Conservation (phyloP, 176 grass and related monocot genomes). For the Bothriochloa decipiens region DNA sequence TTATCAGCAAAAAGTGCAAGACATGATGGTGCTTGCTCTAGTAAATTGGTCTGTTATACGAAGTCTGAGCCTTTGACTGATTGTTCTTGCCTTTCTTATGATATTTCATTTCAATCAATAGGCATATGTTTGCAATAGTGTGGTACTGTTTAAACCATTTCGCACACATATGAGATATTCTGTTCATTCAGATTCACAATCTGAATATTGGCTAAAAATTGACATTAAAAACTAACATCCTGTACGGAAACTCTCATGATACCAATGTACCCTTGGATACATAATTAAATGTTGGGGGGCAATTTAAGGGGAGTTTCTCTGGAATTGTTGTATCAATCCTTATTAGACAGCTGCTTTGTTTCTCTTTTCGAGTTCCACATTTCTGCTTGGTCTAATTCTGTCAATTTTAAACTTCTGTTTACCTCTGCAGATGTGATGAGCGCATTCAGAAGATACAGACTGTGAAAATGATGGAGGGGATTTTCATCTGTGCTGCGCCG, state of each 20-base stretch:
- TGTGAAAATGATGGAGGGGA: slow-evolving; percentile 97
- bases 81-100: slow-evolving; percentile 22
- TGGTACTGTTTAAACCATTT: slow-evolving; percentile 16
- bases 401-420: slow-evolving; percentile 40
- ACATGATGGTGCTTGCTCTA: slow-evolving; percentile 8
- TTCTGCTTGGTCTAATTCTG: neutral
- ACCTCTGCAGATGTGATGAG: slow-evolving; percentile 77
- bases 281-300: slow-evolving; percentile 2
- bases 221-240: neutral
- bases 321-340: neutral
- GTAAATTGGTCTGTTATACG: slow-evolving; percentile 11
- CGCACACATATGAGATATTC: slow-evolving; percentile 4
- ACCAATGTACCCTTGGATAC: neutral
- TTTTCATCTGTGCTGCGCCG: slow-evolving; percentile 93
- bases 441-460: slow-evolving; percentile 97
- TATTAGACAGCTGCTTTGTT: slow-evolving; percentile 5
- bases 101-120: neutral
- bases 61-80: neutral
- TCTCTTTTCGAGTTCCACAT: neutral
- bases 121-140: slow-evolving; percentile 29
- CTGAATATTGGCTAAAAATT: neutral
- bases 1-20: neutral
- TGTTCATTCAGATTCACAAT: slow-evolving; percentile 27
- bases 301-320: neutral
- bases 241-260: neutral